phyloP scores from a whole-genome alignment of 495 filamentous ascomycete species.

The Tuber brumale region DNA sequence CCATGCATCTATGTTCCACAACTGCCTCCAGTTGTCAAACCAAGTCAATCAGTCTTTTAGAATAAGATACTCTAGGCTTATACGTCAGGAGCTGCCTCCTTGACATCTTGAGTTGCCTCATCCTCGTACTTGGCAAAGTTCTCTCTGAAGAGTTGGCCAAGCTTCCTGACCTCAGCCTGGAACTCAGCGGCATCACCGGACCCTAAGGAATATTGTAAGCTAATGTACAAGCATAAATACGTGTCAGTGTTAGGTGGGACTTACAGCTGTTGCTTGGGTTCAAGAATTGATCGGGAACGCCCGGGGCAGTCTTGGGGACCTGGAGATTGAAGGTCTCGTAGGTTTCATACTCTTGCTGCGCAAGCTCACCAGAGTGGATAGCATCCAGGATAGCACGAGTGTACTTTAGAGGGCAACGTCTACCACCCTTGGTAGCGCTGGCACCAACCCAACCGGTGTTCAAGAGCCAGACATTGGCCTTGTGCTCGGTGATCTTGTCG shows the following conservation, averaged over 20 bases:
- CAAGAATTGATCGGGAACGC: slow-evolving; percentile 82
- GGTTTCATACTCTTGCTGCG: slow-evolving; percentile 82
- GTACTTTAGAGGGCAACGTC: slow-evolving; percentile 98
- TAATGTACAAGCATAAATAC: background rate
- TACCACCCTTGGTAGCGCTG: slow-evolving; percentile 86
- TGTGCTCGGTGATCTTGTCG: slow-evolving; percentile 92
- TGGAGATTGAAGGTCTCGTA: slow-evolving; percentile 96
- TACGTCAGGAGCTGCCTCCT: slow-evolving; percentile 56
- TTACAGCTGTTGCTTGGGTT: slow-evolving; percentile 83
- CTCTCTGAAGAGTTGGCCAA: slow-evolving; percentile 79
- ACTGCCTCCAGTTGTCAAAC: background rate
- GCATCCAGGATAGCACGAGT: slow-evolving; percentile 96
- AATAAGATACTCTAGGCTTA: slow-evolving; percentile 5
- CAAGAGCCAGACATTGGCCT: slow-evolving; percentile 94
- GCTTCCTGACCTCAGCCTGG: slow-evolving; percentile 77
- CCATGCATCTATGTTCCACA: background rate
- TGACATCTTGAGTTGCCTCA: slow-evolving; percentile 77
- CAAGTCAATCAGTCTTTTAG: background rate
- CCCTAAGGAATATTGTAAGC: slow-evolving; percentile 37
- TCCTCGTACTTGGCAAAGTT: slow-evolving; percentile 95
- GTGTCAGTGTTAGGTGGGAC: background rate
- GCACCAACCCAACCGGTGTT: slow-evolving; percentile 99
- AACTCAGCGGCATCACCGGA: slow-evolving; percentile 69
- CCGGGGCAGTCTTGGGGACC: slow-evolving; percentile 77
- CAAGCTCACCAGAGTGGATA: slow-evolving; percentile 93